These are phyloP conservation scores for Penicillium nucicola DNA, from an alignment of 495 filamentous ascomycete genomes.

Conservation along the genomic window DNA sequence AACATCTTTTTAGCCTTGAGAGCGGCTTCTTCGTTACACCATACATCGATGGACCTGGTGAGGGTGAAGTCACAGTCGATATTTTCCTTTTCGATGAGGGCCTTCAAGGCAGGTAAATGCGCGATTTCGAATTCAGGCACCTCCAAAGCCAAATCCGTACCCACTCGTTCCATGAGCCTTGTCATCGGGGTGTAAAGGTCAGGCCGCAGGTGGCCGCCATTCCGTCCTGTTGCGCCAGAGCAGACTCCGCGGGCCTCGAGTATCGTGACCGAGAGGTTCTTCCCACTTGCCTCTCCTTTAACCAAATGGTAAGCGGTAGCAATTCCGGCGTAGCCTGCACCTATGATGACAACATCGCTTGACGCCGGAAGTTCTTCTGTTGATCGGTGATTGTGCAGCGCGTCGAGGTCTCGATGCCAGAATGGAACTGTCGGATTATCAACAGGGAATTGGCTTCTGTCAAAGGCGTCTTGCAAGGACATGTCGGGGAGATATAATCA, in stretches of 20 bases:
- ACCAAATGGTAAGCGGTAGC: conserved; percentile 60
- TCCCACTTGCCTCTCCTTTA: conserved; percentile 9
- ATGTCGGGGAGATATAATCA: too few relatives aligned
- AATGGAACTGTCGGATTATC: conserved; percentile 58
- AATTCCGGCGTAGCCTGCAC: conserved; percentile 67
- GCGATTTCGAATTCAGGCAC: conserved; percentile 31
- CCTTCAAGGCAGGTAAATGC: conserved; percentile 29
- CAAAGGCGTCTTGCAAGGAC: too few relatives aligned
- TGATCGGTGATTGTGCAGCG: conserved; percentile 50
- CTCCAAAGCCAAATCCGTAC: conserved; percentile 16
- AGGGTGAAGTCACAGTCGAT: conserved; percentile 43
- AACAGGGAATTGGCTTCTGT: conserved; percentile 29
- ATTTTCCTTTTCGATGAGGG: conserved; percentile 29
- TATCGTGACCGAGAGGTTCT: conserved; percentile 23
- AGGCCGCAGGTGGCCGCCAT: conserved; percentile 34
- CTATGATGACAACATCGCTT: conserved; percentile 65
- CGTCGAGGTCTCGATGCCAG: conserved; percentile 59
- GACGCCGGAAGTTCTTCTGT: conserved; percentile 41
- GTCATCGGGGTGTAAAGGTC: conserved; percentile 34
- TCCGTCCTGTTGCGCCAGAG: conserved; percentile 40
- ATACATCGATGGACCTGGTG: conserved; percentile 35
- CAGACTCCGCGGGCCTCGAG: conserved; percentile 37
- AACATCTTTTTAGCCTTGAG: conserved; percentile 26
- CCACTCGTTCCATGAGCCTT: conserved; percentile 22
- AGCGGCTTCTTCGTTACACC: conserved; percentile 28